Conservation (phyloP, 2,329 filamentous ascomycete species). For the Talaromyces sp. region DNA sequence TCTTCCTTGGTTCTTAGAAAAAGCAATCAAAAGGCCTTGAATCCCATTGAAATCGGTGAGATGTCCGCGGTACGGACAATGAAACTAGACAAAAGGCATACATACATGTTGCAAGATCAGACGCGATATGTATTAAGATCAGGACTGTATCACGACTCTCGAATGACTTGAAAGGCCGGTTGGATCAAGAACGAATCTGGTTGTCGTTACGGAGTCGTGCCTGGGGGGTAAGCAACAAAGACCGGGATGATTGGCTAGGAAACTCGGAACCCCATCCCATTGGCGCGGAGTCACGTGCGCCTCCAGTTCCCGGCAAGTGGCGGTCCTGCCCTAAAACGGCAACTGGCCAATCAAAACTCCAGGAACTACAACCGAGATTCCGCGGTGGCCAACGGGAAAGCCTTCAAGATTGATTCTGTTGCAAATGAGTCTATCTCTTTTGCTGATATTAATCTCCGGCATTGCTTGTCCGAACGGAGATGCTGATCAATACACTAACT, state of each 20-base stretch:
- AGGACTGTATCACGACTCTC: background rate
- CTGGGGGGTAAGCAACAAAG: background rate
- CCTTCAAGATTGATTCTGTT: too few species aligned
- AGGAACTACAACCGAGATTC: background rate
- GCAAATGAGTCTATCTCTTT: background rate
- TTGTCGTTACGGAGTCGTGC: background rate
- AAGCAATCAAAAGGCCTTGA: too few species aligned
- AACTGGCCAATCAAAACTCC: background rate
- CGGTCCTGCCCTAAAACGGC: too few species aligned
- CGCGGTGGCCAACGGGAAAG: background rate
- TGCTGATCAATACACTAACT: background rate
- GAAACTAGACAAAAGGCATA: too few species aligned
- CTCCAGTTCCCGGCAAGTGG: background rate
- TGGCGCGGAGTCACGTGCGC: constrained; percentile 5
- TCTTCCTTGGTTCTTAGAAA: background rate
- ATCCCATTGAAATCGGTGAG: too few species aligned
- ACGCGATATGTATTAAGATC: background rate
- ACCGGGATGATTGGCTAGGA: background rate
- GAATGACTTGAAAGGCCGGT: background rate
- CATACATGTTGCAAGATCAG: background rate
- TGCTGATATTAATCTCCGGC: background rate
- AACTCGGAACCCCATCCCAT: constrained; percentile 5
- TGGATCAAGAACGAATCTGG: background rate
- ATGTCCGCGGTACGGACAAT: too few species aligned
- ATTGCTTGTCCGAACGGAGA: background rate